Conservation (phyloP, 345 rosid species). For the Nephelium lappaceum region DNA sequence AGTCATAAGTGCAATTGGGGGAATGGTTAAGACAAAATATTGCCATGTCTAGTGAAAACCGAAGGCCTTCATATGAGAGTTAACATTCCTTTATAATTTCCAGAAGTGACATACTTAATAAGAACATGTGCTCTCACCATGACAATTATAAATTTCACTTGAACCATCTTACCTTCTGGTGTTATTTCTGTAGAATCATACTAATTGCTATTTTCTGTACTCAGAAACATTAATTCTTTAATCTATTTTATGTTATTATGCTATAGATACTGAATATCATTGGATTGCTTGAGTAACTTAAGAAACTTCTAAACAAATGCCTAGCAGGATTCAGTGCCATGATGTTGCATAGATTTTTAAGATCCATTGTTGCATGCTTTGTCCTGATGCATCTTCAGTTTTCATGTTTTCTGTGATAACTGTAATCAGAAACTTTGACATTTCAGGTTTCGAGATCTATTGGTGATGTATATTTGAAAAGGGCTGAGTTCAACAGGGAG, state of each 20-base stretch:
- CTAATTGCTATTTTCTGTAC: no score
- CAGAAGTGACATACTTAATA: not conserved
- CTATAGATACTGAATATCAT: not conserved
- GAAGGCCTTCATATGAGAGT: not conserved
- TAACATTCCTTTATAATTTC: not conserved
- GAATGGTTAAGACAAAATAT: conserved; percentile 1
- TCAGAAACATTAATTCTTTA: no score
- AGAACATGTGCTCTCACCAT: not conserved
- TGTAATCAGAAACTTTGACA: not conserved
- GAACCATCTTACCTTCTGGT: no score
- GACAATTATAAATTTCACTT: no score
- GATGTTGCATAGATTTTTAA: not conserved
- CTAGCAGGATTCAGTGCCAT: not conserved
- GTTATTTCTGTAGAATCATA: not conserved
- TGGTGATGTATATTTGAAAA: conserved; percentile 83
- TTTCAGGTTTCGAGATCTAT: conserved; percentile 79
- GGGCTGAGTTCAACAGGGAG: conserved; percentile 82
- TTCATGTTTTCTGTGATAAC: conserved; percentile 10
- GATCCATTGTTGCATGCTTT: not conserved
- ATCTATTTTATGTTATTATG: not conserved
- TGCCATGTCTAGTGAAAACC: not conserved
- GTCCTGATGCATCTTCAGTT: conserved; percentile 14
- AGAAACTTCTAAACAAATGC: not conserved
- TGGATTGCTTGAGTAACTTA: not conserved
- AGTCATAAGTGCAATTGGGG: not conserved